Base-by-base conservation (phyloP, 371 early-diverging fungal genomes). In the Paramicrosporidium saccamoebae region DNA sequence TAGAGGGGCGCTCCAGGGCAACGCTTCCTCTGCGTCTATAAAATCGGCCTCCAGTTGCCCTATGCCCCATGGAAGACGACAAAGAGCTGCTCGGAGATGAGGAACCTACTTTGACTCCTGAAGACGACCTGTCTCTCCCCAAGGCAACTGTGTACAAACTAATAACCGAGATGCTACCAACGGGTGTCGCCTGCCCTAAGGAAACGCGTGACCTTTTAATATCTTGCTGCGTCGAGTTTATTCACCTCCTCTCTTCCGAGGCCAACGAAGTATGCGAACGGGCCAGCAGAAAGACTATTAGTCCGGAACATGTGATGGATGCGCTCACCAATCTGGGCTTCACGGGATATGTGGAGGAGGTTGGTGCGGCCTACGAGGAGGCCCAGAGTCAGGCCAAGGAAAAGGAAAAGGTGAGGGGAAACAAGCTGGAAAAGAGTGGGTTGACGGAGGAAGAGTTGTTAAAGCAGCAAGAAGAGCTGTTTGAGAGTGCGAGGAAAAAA, bases 81-180 rank as follows among this genome's bases (percentile, higher is more conserved):
- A n/a, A n/a, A n/a, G n/a, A n/a, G n/a, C n/a, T n/a, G n/a, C n/a
- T n/a, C n/a, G n/a, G n/a, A n/a, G n/a, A n/a, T n/a, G n/a, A n/a
- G n/a, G n/a, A n/a, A n/a, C n/a, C n/a, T n/a, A n/a, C n/a, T n/a
- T n/a, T n/a, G n/a, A n/a, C n/a, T n/a, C n/a, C n/a, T n/a, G n/a
- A n/a, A n/a, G n/a, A n/a, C n/a, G n/a, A n/a, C n/a, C n/a, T n/a
- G n/a, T n/a, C n/a, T n/a, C n/a, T n/a, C n/a, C n/a, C n/a, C n/a
- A n/a, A n/a, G n/a, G 95, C 97, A 4, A 92, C 97, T 14, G 78
- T 96, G 7, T 66, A 73, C 32, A 95, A 92, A 39, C 54, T 97
- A 16, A 84, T 97, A 25, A 69, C 68, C 19, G 88, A 94, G 45
- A 63, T 71, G 66, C 52, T 82, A 55, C 74, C 84, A 3, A 38